Base-by-base conservation (phyloP, 176 grass and related monocot genomes). In the Ensete glaucum region DNA sequence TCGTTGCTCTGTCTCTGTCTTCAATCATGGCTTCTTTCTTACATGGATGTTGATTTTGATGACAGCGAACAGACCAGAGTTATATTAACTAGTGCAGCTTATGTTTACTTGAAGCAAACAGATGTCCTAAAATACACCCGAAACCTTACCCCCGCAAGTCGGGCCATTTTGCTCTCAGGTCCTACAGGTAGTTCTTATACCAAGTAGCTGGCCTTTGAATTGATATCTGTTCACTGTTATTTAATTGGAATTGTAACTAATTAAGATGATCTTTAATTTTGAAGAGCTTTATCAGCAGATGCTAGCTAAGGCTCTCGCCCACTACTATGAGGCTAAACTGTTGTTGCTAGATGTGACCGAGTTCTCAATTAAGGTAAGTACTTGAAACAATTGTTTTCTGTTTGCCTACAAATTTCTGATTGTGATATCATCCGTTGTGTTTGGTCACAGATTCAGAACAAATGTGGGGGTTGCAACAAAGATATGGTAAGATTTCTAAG, bases 261-360 rank as follows among this genome's bases (percentile, higher is more conserved):
- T 76, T 64, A 11, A 22, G 43, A 10, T 2, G 10, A 64, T 70
- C 24, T 52, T 72, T 26, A 3, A 16, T 19, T 73, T 52, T 73
- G 43, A 86, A 99, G 95, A 99, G 76, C 78, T 78, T 78, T 99
- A 99, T 83, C 85, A 91, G 66, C 96, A 99, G 65, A 84, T 83
- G n/a, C 88, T 99, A 1, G 96, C 88, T 1, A 95, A 83, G 21
- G 90, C 96, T 71, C 67, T 99, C 1, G 82, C 96, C 9, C 85
- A 89, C 84, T 74, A 81, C 71, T 99, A 87, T 77, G 86, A 87
- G 51, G 62, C 96, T 14, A 86, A 86, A 64, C 60, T 99, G 71
- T 22, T 99, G 12, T 76, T 99, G 69, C 82, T 99, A 27, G 96
- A 99, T 84, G 81, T 86, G 67, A 86, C 76, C 9, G 91, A 89